Evolutionary conservation across 2,329 filamentous ascomycete genomes (phyloP).

Genomic region (Bertia moriformis): DNA sequence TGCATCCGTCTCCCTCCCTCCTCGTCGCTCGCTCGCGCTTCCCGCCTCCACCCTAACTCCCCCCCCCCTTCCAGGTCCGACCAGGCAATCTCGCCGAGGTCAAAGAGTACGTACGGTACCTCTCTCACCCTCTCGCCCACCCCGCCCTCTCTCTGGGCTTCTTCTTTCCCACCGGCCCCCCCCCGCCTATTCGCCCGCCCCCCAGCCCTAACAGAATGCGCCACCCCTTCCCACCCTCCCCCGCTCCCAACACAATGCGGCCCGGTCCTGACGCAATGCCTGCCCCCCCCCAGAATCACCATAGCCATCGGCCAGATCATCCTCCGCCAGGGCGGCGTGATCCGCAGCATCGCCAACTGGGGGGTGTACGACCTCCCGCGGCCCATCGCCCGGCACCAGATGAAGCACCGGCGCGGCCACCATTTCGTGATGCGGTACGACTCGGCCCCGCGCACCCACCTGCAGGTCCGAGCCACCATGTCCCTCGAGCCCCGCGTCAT

Average conservation of each 20-base stretch:
- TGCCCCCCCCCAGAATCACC: conserved; percentile 61
- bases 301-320: conserved; percentile 70
- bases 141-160: too few relatives aligned
- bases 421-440: conserved; percentile 99
- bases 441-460: conserved; percentile 56
- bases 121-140: too few relatives aligned
- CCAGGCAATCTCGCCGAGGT: conserved; percentile 81
- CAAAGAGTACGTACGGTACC: conserved; percentile 57
- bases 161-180: too few relatives aligned
- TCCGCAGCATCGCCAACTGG: conserved; percentile 91
- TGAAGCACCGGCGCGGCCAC: conserved; percentile 71
- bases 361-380: conserved; percentile 78
- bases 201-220: background rate
- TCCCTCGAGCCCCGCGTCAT: conserved; percentile 82
- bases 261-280: background rate
- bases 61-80: conserved; percentile 52
- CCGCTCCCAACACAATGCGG: conserved; percentile 1
- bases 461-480: conserved; percentile 61
- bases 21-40: too few relatives aligned
- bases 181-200: conserved; percentile 4
- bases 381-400: conserved; percentile 66
- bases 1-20: too few relatives aligned
- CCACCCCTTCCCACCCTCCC: too few relatives aligned
- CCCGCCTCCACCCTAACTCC: conserved; percentile 6
- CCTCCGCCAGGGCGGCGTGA: conserved; percentile 70